A percentile compares a stretch with the other conserved stretches of the same genome.
These are phyloP conservation scores for Curvularia verruculosa DNA, from an alignment of 2,329 filamentous ascomycete genomes.

Conservation along the genomic window DNA sequence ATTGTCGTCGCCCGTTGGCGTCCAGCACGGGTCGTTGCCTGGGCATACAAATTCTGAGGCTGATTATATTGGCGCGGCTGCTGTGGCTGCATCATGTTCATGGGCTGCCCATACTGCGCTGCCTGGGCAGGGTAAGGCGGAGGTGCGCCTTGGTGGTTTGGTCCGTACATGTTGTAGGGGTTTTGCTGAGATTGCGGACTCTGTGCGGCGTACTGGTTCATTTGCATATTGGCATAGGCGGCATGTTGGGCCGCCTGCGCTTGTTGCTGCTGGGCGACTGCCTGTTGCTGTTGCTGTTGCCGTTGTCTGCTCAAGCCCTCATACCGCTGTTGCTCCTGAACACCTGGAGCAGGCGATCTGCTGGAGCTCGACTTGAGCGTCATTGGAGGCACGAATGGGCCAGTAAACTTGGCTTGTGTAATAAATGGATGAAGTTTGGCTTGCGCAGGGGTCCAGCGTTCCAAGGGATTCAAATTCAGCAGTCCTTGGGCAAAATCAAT, in stretches of 20 bases:
- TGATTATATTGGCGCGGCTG: slow-evolving; percentile 54
- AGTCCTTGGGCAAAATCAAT: slow-evolving; percentile 97
- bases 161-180: slow-evolving; percentile 81
- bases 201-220: slow-evolving; percentile 59
- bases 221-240: slow-evolving; percentile 68
- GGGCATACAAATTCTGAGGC: slow-evolving; percentile 75
- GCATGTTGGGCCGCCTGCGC: slow-evolving; percentile 65
- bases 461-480: slow-evolving; percentile 91
- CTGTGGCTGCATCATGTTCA: slow-evolving; percentile 56
- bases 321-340: slow-evolving; percentile 93
- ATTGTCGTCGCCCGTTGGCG: slow-evolving; percentile 93
- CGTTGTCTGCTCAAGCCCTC: slow-evolving; percentile 93
- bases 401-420: slow-evolving; percentile 96
- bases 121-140: slow-evolving; percentile 80
- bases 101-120: slow-evolving; percentile 59
- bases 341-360: slow-evolving; percentile 88
- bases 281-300: slow-evolving; percentile 62
- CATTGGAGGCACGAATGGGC: slow-evolving; percentile 95
- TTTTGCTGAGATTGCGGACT: slow-evolving; percentile 60
- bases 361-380: slow-evolving; percentile 87
- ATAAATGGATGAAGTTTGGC: slow-evolving; percentile 98
- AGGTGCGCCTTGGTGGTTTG: slow-evolving; percentile 71
- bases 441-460: slow-evolving; percentile 97
- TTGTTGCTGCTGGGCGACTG: slow-evolving; percentile 62
- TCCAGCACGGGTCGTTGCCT: slow-evolving; percentile 76